Conservation (phyloP, 2,329 filamentous ascomycete genomes). For the Hymenoscyphus occultus region DNA sequence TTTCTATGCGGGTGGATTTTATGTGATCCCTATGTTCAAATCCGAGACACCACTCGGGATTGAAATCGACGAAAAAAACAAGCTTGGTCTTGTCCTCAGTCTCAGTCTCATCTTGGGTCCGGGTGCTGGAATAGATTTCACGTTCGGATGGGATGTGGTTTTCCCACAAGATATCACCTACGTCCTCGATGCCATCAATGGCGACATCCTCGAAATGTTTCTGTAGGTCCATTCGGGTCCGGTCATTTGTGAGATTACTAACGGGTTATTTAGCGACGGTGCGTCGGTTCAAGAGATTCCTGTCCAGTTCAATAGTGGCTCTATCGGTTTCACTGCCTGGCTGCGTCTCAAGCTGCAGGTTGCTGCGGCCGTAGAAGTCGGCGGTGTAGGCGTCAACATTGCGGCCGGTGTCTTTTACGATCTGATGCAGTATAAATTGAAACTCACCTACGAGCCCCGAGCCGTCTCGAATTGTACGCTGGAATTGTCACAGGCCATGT, state of each 20-base stretch:
- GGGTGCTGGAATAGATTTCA: conserved; percentile 16
- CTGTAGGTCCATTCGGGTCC: conserved; percentile 12
- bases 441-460: conserved; percentile 12
- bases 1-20: conserved; percentile 16
- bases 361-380: conserved; percentile 8
- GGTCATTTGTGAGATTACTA: background rate
- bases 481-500: conserved; percentile 17
- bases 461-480: conserved; percentile 9
- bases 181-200: conserved; percentile 15
- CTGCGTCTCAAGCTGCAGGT: conserved; percentile 17
- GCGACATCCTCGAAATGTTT: conserved; percentile 15
- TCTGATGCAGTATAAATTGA: conserved; percentile 19
- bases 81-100: conserved; percentile 16
- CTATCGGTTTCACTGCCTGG: conserved; percentile 14
- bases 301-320: conserved; percentile 14
- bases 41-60: conserved; percentile 11
- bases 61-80: conserved; percentile 9
- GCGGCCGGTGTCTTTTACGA: conserved; percentile 21
- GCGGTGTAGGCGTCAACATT: conserved; percentile 15
- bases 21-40: conserved; percentile 15
- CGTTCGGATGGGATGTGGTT: conserved; percentile 16
- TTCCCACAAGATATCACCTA: conserved; percentile 16
- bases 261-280: background rate
- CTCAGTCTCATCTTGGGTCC: conserved; percentile 14
- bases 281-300: conserved; percentile 14